Percentiles rank a stretch among this genome's conserved stretches.
Evolutionary conservation across 352 stramenopile species (phyloP).

Genomic region (Phytopythium vexans): DNA sequence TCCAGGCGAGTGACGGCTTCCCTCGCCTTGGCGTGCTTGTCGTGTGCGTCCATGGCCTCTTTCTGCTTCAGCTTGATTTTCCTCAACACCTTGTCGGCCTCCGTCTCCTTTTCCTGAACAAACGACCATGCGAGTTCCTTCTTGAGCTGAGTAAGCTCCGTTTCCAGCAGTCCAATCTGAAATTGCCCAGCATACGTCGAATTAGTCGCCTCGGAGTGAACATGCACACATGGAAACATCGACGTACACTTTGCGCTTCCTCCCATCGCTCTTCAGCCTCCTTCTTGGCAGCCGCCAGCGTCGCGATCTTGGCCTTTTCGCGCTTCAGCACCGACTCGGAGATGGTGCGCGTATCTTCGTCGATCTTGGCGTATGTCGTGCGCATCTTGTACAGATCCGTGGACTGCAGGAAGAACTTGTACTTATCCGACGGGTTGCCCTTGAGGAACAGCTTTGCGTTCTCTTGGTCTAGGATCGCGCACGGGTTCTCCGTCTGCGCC

Average conservation of each 20-base stretch:
- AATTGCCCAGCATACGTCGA: not conserved
- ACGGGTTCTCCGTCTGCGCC: constrained; percentile 96
- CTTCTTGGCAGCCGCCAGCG: constrained; percentile 54
- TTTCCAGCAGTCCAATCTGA: constrained; percentile 71
- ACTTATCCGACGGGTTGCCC: constrained; percentile 94
- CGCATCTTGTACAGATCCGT: constrained; percentile 94
- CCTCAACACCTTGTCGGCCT: constrained; percentile 44
- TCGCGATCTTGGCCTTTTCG: constrained; percentile 57
- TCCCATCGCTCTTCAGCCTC: constrained; percentile 71
- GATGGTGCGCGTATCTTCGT: constrained; percentile 69
- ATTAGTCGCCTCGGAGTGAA: not conserved
- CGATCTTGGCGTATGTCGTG: constrained; percentile 83
- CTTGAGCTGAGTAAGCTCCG: constrained; percentile 70
- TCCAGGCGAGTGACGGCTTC: constrained; percentile 45
- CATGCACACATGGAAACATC: not conserved
- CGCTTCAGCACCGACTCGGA: constrained; percentile 62
- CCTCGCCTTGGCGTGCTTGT: constrained; percentile 46
- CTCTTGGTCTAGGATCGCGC: constrained; percentile 96
- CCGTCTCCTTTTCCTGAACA: constrained; percentile 60
- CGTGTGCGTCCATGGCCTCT: constrained; percentile 30
- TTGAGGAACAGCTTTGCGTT: constrained; percentile 98
- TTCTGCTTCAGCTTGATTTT: constrained; percentile 55
- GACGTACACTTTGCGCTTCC: constrained; percentile 64
- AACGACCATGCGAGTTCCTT: constrained; percentile 84
- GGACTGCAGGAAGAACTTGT: constrained; percentile 96